Evolutionary conservation across 257 asterid species (phyloP).

Genomic region (Handroanthus guayacan): DNA sequence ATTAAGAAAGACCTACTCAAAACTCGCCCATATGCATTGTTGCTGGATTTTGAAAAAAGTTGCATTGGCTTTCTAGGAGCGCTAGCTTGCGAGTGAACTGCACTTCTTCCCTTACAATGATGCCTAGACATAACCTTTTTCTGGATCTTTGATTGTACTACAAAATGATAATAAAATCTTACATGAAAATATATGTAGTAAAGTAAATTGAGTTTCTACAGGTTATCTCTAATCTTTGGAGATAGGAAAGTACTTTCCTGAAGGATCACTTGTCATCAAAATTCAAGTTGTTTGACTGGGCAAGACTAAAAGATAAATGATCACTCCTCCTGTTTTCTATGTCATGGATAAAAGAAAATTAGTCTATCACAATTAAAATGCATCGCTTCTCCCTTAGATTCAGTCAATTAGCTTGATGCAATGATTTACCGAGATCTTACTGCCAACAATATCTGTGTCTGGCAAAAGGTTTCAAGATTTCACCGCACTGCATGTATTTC

Average conservation of each 20-base stretch:
- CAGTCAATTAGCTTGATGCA: background rate
- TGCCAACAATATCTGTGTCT: background rate
- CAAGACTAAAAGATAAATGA: background rate
- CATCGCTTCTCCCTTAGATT: background rate
- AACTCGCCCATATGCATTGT: slow-evolving; percentile 3
- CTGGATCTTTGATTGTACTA: slow-evolving; percentile 5
- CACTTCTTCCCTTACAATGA: background rate
- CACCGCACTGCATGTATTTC: background rate
- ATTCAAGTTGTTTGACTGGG: background rate
- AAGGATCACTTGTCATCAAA: slow-evolving; percentile 1
- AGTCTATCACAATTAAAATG: background rate
- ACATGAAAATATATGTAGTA: background rate
- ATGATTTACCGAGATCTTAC: background rate
- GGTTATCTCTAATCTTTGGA: background rate
- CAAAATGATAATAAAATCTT: background rate
- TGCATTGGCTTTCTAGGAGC: background rate
- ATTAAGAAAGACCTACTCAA: slow-evolving; percentile 1
- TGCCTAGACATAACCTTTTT: background rate
- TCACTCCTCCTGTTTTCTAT: background rate
- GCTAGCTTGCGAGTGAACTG: background rate
- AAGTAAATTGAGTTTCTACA: background rate
- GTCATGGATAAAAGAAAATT: slow-evolving; percentile 16
- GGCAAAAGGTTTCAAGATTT: background rate
- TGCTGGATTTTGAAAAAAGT: slow-evolving; percentile 1
- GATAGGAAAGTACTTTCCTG: background rate